Evolutionary conservation across 2,329 filamentous ascomycete genomes (phyloP), one percentile per base, ranked within the genome.

Genomic region (Diplodia mutila): DNA sequence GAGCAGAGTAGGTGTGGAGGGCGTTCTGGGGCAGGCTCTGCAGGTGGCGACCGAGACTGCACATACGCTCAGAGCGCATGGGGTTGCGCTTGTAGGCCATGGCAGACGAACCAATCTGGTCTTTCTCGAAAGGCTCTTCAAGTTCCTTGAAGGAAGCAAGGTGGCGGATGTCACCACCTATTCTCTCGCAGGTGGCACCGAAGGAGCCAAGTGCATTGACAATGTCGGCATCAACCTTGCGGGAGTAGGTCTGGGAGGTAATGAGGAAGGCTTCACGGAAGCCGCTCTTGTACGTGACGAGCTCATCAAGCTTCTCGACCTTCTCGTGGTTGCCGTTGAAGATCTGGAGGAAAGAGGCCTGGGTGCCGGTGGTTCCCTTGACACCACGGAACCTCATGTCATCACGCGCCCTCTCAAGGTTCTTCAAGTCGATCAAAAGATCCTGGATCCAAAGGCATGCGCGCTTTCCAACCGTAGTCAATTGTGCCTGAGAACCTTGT

Each of bases 181-280:
- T 94, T 69, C 90, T 87, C 75, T 92, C 86, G 61, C 88, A 91
- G 0, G 92, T 92, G n/a, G 92, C 86, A 27, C 91, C 93, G 63
- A 97, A 88, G 1, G 89, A 91, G 37, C 86, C 85, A 39, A 97
- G 83, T n/a, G 91, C 92, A 75, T 95, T 94, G 73, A 89, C 86
- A n/a, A 97, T 84, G 67, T 90, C 85, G 49, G 91, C 84, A 76
- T 97, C 93, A 66, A 97, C 89, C 81, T 95, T 95, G 70, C 92
- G 87, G 4, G 90, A 89, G 80, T 91, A 91, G 7, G 89, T 91
- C 75, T 94, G 91, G 23, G 87, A 88, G 8, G 89, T 90, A 68
- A 93, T 87, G 70, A 85, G 85, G 74, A 87, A 90, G 54, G 84
- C 83, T 37, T 83, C 83, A 53, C 78, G 77, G 76, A 91, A 91